These are phyloP conservation scores for Bassia scoparia DNA, from an alignment of 148 eudicot genomes.

Conservation along the genomic window DNA sequence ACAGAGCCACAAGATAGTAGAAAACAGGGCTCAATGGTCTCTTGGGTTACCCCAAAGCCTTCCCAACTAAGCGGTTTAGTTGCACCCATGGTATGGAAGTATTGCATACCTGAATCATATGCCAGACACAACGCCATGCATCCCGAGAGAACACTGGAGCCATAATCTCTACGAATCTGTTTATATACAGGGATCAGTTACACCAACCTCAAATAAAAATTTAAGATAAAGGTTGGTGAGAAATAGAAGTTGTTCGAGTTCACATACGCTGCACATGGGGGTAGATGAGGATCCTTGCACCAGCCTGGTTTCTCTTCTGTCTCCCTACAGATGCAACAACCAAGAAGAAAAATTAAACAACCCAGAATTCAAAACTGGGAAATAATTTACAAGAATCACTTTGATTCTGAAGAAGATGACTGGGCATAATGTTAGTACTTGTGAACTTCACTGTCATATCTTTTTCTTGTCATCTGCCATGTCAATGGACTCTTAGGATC, in stretches of 20 bases:
- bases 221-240: not conserved
- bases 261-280: constrained; percentile 87
- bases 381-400: too few relatives aligned
- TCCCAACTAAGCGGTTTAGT: not conserved
- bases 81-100: not conserved
- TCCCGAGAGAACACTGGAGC: constrained; percentile 91
- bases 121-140: constrained; percentile 96
- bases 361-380: not conserved
- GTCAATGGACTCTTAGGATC: constrained; percentile 43
- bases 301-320: constrained; percentile 64
- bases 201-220: not conserved
- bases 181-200: constrained; percentile 4
- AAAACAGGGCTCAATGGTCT: too few relatives aligned
- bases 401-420: not conserved
- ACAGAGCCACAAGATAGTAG: too few relatives aligned
- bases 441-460: constrained; percentile 66
- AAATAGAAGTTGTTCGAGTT: not conserved
- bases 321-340: constrained; percentile 18
- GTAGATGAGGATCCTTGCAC: constrained; percentile 62
- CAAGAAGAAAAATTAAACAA: not conserved
- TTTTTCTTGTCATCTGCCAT: constrained; percentile 73
- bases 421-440: constrained; percentile 41
- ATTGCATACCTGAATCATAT: constrained; percentile 69
- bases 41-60: too few relatives aligned
- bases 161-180: constrained; percentile 93